A percentile compares a stretch with the other conserved stretches of the same genome.
phyloP scores from a whole-genome alignment of 257 asterid genomes.

The Paulownia fortunei region DNA sequence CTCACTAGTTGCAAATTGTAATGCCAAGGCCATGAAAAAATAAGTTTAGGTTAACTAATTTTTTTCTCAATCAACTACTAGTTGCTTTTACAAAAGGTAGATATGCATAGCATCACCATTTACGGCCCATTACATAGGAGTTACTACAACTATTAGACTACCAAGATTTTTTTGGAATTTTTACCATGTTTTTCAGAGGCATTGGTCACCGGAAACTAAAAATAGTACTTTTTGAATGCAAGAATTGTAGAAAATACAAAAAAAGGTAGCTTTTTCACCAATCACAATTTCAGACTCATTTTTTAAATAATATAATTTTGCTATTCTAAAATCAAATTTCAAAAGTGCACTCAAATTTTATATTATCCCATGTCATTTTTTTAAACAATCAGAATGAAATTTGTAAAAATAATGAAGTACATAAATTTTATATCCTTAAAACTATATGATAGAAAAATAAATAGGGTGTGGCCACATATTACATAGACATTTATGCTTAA shows the following conservation, averaged over 20 bases:
- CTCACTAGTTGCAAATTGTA: conserved; percentile 10
- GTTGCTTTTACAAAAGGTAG: not conserved
- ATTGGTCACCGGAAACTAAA: not conserved
- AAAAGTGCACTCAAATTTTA: not conserved
- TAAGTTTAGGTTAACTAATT: not conserved
- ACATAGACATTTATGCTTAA: not conserved
- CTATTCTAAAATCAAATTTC: not conserved
- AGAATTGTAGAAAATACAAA: not conserved
- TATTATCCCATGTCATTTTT: not conserved
- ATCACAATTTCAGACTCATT: not conserved
- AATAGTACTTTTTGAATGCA: not conserved
- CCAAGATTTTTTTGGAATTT: not conserved
- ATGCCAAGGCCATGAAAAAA: not conserved
- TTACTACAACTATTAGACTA: not conserved
- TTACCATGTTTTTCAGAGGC: not conserved
- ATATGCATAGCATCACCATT: not conserved
- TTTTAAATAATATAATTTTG: not conserved
- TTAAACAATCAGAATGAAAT: conserved; percentile 3
- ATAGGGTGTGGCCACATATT: not conserved
- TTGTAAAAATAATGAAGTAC: not conserved
- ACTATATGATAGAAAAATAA: not conserved
- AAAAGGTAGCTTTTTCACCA: not conserved
- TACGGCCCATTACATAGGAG: not conserved
- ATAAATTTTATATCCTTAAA: not conserved
- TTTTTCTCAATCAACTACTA: not conserved